Conservation (phyloP, 768 basidiomycete species). For the Pulveroboletus sp. region DNA sequence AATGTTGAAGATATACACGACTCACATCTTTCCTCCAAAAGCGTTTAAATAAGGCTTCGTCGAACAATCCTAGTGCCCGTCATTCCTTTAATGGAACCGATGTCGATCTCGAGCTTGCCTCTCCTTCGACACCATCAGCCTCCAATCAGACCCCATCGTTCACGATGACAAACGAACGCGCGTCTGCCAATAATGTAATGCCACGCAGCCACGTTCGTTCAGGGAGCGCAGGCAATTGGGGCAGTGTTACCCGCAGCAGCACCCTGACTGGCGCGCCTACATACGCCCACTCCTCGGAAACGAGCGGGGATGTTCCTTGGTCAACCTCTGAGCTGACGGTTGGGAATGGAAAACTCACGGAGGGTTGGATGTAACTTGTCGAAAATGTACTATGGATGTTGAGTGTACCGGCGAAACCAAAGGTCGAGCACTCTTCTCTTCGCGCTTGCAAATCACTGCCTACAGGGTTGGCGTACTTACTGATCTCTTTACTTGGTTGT, state of each 20-base stretch:
- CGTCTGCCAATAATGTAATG: constrained; percentile 27
- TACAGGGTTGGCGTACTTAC: constrained; percentile 4
- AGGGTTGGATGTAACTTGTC: constrained; percentile 40
- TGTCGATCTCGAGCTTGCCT: constrained; percentile 51
- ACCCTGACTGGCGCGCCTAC: constrained; percentile 45
- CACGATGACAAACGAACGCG: constrained; percentile 37
- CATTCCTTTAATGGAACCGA: constrained; percentile 79
- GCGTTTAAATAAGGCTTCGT: constrained; percentile 47
- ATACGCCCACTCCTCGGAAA: constrained; percentile 54
- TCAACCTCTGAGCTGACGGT: constrained; percentile 47
- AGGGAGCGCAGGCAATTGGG: constrained; percentile 82
- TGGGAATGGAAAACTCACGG: constrained; percentile 48
- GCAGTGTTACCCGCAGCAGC: constrained; percentile 50
- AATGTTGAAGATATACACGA: constrained; percentile 1
- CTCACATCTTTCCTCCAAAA: constrained; percentile 26
- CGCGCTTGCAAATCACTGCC: constrained; percentile 5
- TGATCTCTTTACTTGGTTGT: constrained; percentile 1
- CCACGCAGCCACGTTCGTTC: constrained; percentile 67
- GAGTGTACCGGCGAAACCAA: constrained; percentile 11
- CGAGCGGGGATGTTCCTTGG: constrained; percentile 55
- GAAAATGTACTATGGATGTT: constrained; percentile 5
- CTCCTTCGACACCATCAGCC: constrained; percentile 50
- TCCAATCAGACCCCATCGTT: constrained; percentile 40
- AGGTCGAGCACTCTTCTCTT: constrained; percentile 38
- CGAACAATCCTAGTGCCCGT: constrained; percentile 48